phyloP scores from a whole-genome alignment of 1,139 yeast genomes.

The Lodderomyces orthopsilosis region DNA sequence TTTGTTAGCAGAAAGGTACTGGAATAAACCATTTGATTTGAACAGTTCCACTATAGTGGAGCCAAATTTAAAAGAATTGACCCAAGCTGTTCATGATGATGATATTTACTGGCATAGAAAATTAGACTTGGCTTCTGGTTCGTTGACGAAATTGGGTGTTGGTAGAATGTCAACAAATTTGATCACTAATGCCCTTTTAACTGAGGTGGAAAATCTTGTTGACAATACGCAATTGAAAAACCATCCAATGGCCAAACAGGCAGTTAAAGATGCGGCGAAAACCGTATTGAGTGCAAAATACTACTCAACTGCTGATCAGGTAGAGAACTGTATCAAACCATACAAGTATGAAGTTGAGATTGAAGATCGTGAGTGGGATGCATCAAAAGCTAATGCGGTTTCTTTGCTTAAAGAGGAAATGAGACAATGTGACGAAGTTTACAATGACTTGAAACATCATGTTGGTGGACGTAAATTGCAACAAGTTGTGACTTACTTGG shows the following conservation, averaged over 20 bases:
- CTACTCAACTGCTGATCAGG: slow-evolving; percentile 95
- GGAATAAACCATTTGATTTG: slow-evolving; percentile 65
- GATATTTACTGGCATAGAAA: slow-evolving; percentile 88
- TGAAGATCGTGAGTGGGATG: slow-evolving; percentile 91
- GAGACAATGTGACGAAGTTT: slow-evolving; percentile 73
- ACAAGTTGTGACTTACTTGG: slow-evolving; percentile 77
- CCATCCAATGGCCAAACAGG: slow-evolving; percentile 80
- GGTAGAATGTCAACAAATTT: slow-evolving; percentile 86
- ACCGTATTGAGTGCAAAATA: slow-evolving; percentile 74
- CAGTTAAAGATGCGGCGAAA: slow-evolving; percentile 82
- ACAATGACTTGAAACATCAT: slow-evolving; percentile 57
- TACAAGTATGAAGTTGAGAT: slow-evolving; percentile 95
- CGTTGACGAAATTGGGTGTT: slow-evolving; percentile 86
- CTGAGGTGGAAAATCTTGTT: slow-evolving; percentile 73
- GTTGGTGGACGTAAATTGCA: slow-evolving; percentile 81
- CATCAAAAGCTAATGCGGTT: slow-evolving; percentile 77
- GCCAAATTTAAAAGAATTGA: slow-evolving; percentile 55
- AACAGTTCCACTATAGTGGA: slow-evolving; percentile 24
- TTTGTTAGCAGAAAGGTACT: slow-evolving; percentile 82
- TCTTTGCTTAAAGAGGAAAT: slow-evolving; percentile 77
- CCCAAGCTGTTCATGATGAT: slow-evolving; percentile 52
- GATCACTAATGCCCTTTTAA: slow-evolving; percentile 73
- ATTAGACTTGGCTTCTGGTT: slow-evolving; percentile 77
- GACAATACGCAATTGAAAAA: slow-evolving; percentile 71
- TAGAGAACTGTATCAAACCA: slow-evolving; percentile 96